Conservation (phyloP, 768 basidiomycete genomes). For the Suillus decipiens region DNA sequence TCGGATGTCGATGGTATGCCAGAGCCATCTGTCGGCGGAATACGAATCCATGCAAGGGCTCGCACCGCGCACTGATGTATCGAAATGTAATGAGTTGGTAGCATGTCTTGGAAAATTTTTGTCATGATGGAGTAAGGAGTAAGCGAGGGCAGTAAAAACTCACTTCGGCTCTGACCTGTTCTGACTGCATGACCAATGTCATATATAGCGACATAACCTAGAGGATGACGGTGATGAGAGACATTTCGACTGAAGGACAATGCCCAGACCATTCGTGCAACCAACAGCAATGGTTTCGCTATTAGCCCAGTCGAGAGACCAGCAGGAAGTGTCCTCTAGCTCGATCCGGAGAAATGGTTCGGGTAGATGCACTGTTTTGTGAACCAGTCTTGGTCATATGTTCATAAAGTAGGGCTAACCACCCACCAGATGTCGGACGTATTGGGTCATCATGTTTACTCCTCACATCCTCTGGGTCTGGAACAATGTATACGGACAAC, state of each 20-base stretch:
- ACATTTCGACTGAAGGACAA: not conserved
- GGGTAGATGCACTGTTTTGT: constrained; percentile 50
- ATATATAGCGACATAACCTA: constrained; percentile 61
- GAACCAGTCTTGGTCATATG: constrained; percentile 3
- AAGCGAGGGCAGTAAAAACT: constrained; percentile 3
- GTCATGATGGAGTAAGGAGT: not conserved
- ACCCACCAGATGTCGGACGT: constrained; percentile 53
- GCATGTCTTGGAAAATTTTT: constrained; percentile 31
- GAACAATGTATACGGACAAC: constrained; percentile 74
- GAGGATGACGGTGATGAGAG: constrained; percentile 11
- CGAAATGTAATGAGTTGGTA: constrained; percentile 72
- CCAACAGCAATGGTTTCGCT: constrained; percentile 82
- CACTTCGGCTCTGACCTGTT: constrained; percentile 34
- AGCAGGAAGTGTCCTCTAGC: constrained; percentile 74
- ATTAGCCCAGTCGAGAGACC: constrained; percentile 88
- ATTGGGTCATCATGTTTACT: constrained; percentile 28
- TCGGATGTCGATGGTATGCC: constrained; percentile 48
- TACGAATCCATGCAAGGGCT: constrained; percentile 71
- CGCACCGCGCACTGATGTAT: constrained; percentile 83
- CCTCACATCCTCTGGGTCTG: constrained; percentile 64
- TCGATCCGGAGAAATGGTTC: constrained; percentile 74
- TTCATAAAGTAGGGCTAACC: not conserved
- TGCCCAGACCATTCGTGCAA: constrained; percentile 69
- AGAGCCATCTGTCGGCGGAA: constrained; percentile 53
- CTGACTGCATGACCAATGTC: constrained; percentile 49